Evolutionary conservation across 805 yeast species (phyloP).

Genomic region (Barnettozyma botsteinii): DNA sequence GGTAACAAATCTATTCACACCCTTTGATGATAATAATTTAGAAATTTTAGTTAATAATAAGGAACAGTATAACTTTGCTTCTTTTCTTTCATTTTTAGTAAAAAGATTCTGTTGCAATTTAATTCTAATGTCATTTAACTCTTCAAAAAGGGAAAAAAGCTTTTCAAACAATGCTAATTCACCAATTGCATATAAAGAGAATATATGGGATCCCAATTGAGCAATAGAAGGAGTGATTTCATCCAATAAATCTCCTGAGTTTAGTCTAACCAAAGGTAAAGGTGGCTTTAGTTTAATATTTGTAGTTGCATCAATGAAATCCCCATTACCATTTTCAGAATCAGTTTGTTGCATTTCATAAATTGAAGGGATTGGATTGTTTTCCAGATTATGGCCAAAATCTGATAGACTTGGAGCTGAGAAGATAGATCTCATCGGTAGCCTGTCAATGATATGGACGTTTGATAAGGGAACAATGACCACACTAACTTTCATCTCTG

Average conservation of each 20-base stretch:
- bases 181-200: constrained; percentile 64
- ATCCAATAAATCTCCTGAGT: constrained; percentile 39
- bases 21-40: constrained; percentile 48
- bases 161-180: constrained; percentile 59
- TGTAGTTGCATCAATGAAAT: constrained; percentile 17
- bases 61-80: constrained; percentile 47
- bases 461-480: constrained; percentile 58
- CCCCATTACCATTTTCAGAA: constrained; percentile 27
- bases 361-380: constrained; percentile 30
- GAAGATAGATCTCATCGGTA: constrained; percentile 34
- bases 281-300: constrained; percentile 40
- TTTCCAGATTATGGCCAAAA: constrained; percentile 16
- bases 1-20: constrained; percentile 27
- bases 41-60: constrained; percentile 52
- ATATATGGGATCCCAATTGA: constrained; percentile 57
- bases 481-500: constrained; percentile 47
- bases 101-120: constrained; percentile 44
- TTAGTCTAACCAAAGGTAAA: constrained; percentile 46
- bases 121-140: constrained; percentile 53
- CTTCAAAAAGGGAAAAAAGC: constrained; percentile 45
- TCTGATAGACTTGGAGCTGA: constrained; percentile 27
- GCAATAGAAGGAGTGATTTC: constrained; percentile 56
- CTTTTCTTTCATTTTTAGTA: constrained; percentile 45
- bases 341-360: constrained; percentile 29
- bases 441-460: constrained; percentile 38